Evolutionary conservation across 305 asterid species (phyloP), one percentile per base, ranked within the genome.

Genomic region (Fraxinus baroniana): DNA sequence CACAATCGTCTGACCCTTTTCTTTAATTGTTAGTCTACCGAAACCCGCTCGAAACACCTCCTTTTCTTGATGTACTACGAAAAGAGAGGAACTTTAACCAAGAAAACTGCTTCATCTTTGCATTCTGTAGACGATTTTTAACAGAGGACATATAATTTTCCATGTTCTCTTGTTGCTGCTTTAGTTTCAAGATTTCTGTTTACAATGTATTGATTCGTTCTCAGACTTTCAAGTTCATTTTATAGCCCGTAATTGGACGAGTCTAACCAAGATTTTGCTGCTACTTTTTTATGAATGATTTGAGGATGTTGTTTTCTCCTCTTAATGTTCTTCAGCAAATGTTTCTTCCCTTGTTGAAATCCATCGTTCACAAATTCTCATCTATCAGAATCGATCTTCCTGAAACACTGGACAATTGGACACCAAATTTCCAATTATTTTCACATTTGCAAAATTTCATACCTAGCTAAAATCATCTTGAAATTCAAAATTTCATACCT

Each of bases 281-380:
- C 49, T 52, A 55, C 76, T 1, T 32, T 83, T 1, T 74, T 87
- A 15, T 79, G 87, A 49, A 78, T 36, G 30, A 77, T 17, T 41
- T 88, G 94, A 18, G 94, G 28, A 76, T 57, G 82, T 6, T 86
- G 94, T 86, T 89, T 93, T 68, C 95, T 86, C 81, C 98, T 90
- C 79, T 90, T 92, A 64, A 94, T 94, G 64, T 89, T 88, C 85
- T 87, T 91, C 79, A 94, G 87, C 88, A 91, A 72, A 84, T 93
- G 90, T 85, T 92, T 92, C 90, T 92, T 90, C 82, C 97, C 97
- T 77, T 84, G 85, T 84, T 84, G 92, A 76, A 94, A 94, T 1
- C 84, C 93, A 71, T 89, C 92, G 8, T 92, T 91, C 0, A 94
- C 97, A 17, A 94, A 94, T 35, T 94, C 98, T 95, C 97, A 94